Percentiles rank a stretch among this genome's conserved stretches.
Evolutionary conservation across 2,329 filamentous ascomycete genomes (phyloP).

Genomic region (Sordariomycetes sp.): DNA sequence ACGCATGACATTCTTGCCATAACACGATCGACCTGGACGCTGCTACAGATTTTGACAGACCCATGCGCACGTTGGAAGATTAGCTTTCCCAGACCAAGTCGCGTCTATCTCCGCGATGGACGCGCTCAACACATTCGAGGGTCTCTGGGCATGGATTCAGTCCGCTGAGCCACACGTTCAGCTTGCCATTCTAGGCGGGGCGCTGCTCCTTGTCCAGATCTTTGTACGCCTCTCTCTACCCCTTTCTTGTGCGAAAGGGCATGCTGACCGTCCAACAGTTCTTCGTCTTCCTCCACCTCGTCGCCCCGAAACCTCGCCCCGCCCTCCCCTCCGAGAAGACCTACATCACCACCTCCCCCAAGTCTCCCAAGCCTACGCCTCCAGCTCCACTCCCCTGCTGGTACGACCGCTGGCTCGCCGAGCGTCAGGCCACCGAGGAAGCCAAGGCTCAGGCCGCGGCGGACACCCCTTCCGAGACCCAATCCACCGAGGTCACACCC

Average conservation of each 20-base stretch:
- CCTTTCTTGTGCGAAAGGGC: not conserved
- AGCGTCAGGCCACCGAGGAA: constrained; percentile 42
- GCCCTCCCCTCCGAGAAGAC: constrained; percentile 72
- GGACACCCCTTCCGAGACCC: constrained; percentile 8
- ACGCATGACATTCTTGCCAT: too few relatives aligned
- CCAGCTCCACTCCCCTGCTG: constrained; percentile 66
- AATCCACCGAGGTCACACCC: too few relatives aligned
- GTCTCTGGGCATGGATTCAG: constrained; percentile 22
- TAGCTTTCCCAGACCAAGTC: not conserved
- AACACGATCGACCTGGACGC: too few relatives aligned
- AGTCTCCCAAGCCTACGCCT: constrained; percentile 32
- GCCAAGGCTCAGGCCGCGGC: not conserved
- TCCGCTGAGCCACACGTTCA: constrained; percentile 30
- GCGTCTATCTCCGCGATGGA: not conserved
- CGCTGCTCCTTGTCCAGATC: too few relatives aligned
- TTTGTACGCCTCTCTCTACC: not conserved
- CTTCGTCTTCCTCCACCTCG: constrained; percentile 59
- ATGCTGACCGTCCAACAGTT: constrained; percentile 20
- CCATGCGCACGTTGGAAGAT: too few relatives aligned
- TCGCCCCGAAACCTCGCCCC: constrained; percentile 73
- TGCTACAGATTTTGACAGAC: too few relatives aligned
- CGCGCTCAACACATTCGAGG: constrained; percentile 16
- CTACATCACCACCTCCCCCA: constrained; percentile 70
- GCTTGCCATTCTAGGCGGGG: too few relatives aligned
- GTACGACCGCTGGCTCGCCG: constrained; percentile 66